Evolutionary conservation across 2,329 filamentous ascomycete species (phyloP), one percentile per base, ranked within the genome.

Genomic region (Epichloe bromicola): DNA sequence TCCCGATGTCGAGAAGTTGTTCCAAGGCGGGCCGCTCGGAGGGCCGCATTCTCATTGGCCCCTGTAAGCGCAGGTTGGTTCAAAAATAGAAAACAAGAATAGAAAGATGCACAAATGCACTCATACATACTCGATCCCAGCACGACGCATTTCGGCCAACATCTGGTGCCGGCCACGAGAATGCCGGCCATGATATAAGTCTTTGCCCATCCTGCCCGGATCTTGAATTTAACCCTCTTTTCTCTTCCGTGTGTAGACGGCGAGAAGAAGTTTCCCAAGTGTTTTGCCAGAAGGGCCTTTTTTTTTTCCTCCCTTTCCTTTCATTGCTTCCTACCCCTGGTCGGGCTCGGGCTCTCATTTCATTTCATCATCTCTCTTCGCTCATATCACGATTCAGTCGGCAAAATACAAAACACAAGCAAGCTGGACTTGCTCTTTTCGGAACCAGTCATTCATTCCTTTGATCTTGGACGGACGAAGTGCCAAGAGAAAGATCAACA

Each of bases 371-470:
- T 37, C 8, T 5, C n/a, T 14, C 14, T 15, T 7, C n/a, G 10
- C 38, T 52, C 11, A 47, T 38, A 47, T 52, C 11, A 43, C 30
- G 42, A 20, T 45, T 23, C 40, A 20, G 19, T 5, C 14, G n/a
- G 14, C 8, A 26, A 48, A 20, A 43, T 26, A 26, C 34, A 19
- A 30, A 30, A 33, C 17, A 71, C 8, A 67, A 65, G 74, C 75
- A 79, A 80, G 76, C 77, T 63, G 77, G 77, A 69, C 76, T 80
- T 79, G 76, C 74, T 34, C 17, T 23, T 20, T 75, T 67, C 19
- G 62, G 64, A 74, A 48, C 26, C 45, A 46, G 41, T 77, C 72
- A 67, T 71, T 56, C 70, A 17, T 30, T 47, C 3, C 26, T 10
- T 30, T 3, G 3, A 30, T 7, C 8, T 57, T 51, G 49, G 15